Conservation (phyloP, 2,329 filamentous ascomycete species). For the Alternaria brassicicola region DNA sequence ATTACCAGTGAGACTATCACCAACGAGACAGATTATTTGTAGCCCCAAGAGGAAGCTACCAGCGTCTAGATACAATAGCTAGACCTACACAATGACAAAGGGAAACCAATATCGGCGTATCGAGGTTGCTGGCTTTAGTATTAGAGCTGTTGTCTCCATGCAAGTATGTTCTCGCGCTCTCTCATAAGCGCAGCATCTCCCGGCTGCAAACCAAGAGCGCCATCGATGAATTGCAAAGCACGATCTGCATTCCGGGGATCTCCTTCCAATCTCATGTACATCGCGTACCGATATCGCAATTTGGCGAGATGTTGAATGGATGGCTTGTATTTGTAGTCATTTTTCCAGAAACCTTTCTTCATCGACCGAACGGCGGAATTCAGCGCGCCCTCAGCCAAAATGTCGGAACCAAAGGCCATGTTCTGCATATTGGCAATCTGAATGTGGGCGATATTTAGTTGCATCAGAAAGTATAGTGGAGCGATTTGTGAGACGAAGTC, state of each 20-base stretch:
- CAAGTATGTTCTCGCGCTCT: slow-evolving; percentile 13
- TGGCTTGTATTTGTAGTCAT: slow-evolving; percentile 9
- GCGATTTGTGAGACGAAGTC: slow-evolving; percentile 21
- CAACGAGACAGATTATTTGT: neutral
- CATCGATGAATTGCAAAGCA: slow-evolving; percentile 2
- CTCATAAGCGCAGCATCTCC: slow-evolving; percentile 9
- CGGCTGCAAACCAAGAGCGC: slow-evolving; percentile 1
- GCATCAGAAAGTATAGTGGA: slow-evolving; percentile 22
- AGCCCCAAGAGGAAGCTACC: neutral
- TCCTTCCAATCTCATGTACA: slow-evolving; percentile 10
- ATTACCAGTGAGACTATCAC: no score
- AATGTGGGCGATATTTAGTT: slow-evolving; percentile 23
- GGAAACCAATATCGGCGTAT: no score
- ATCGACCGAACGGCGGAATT: slow-evolving; percentile 1
- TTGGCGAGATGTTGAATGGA: slow-evolving; percentile 14
- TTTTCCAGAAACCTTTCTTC: slow-evolving; percentile 14
- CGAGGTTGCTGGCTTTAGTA: neutral
- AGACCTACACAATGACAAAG: neutral
- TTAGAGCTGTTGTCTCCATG: slow-evolving; percentile 2
- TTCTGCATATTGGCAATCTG: slow-evolving; percentile 9
- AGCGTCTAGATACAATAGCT: neutral
- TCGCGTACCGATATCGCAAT: slow-evolving; percentile 12
- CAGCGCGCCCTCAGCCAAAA: slow-evolving; percentile 8
- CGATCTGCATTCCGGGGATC: neutral
- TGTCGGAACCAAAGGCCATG: neutral